Conservation (phyloP, 805 yeast genomes). For the Ogataea parapolymorpha region DNA sequence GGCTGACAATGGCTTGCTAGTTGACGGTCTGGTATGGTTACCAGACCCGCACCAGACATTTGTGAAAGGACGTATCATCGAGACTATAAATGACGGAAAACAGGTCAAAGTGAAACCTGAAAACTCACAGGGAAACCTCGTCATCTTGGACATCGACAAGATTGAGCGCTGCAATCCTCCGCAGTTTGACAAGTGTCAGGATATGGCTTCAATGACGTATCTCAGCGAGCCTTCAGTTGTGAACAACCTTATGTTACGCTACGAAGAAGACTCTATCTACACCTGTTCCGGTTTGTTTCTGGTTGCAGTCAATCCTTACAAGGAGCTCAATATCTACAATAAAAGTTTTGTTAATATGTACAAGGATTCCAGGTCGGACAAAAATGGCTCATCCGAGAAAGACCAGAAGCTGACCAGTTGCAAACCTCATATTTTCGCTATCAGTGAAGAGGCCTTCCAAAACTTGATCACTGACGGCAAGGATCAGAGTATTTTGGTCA, state of each 20-base stretch:
- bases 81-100: constrained; percentile 34
- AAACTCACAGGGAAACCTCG: constrained; percentile 19
- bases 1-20: constrained; percentile 25
- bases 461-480: constrained; percentile 63
- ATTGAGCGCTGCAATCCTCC: constrained; percentile 79
- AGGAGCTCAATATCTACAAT: constrained; percentile 66
- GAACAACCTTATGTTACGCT: constrained; percentile 74
- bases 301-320: constrained; percentile 94
- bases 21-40: constrained; percentile 72
- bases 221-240: constrained; percentile 95
- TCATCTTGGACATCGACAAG: constrained; percentile 38
- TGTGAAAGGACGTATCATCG: constrained; percentile 56
- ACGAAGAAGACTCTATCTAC: constrained; percentile 73
- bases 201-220: constrained; percentile 93
- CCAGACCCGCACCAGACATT: constrained; percentile 58
- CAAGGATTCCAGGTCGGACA: constrained; percentile 14
- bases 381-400: constrained; percentile 15
- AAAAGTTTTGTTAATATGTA: constrained; percentile 53
- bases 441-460: constrained; percentile 81
- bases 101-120: constrained; percentile 33
- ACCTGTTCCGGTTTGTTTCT: constrained; percentile 94
- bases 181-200: constrained; percentile 85
- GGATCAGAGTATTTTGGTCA: constrained; percentile 91
- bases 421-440: constrained; percentile 89
- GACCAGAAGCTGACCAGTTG: constrained; percentile 13